phyloP scores from a whole-genome alignment of 164 flowering plant species.

The Umbellularia californica region DNA sequence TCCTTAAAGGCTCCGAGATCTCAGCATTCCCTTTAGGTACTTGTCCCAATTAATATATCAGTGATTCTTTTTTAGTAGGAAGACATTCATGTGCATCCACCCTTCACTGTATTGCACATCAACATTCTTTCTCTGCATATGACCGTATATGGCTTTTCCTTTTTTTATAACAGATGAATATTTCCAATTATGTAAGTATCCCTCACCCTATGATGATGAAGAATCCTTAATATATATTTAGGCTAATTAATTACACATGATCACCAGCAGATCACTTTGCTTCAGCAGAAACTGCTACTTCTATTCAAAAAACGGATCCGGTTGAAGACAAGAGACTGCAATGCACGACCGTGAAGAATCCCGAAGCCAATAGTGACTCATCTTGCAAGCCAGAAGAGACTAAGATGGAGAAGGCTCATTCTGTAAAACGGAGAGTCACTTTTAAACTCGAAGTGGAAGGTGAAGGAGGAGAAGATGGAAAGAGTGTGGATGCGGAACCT shows the following conservation, averaged over 20 bases:
- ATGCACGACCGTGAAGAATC: background rate
- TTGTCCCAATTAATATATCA: no score
- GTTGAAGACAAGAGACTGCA: slow-evolving; percentile 6
- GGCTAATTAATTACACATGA: background rate
- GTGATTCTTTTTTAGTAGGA: no score
- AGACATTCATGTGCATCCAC: no score
- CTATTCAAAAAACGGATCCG: slow-evolving; percentile 1
- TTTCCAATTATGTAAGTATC: no score
- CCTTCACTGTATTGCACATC: no score
- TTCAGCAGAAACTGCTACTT: background rate
- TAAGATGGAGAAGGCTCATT: background rate
- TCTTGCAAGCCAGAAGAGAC: background rate
- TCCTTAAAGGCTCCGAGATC: slow-evolving; percentile 63
- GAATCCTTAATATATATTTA: no score
- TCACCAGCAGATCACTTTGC: background rate
- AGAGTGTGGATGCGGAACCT: background rate
- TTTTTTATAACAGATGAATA: no score
- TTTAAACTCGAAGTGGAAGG: background rate
- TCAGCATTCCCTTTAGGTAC: slow-evolving; percentile 4
- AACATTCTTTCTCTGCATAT: no score
- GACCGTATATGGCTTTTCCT: no score
- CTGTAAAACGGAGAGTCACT: background rate
- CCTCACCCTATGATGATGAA: no score
- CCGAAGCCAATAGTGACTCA: background rate
- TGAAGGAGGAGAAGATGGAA: background rate